These are phyloP conservation scores for Taphrina betulina DNA, from an alignment of 1,139 yeast genomes.

Conservation along the genomic window DNA sequence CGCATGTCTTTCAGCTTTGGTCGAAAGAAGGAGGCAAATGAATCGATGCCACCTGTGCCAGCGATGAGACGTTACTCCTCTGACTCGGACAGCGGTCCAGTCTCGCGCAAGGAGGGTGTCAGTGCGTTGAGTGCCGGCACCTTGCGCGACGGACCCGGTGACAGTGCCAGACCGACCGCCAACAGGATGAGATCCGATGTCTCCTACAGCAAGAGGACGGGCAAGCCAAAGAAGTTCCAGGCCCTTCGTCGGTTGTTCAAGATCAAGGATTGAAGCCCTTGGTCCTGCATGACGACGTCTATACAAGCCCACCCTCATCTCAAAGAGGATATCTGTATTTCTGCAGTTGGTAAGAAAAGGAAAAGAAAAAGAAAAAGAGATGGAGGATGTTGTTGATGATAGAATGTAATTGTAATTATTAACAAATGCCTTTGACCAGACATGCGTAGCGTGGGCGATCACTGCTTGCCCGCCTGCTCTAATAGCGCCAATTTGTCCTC, in stretches of 20 bases:
- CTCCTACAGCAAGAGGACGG: slow-evolving; percentile 10
- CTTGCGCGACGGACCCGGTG: slow-evolving; percentile 7
- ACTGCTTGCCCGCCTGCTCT: too few relatives aligned
- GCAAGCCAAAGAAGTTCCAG: slow-evolving; percentile 31
- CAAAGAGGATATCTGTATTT: too few relatives aligned
- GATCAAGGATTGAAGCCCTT: slow-evolving; percentile 3
- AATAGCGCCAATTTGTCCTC: slow-evolving; percentile 19
- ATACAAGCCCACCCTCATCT: too few relatives aligned
- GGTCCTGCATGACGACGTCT: not conserved
- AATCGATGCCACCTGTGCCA: slow-evolving; percentile 27
- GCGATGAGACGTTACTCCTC: slow-evolving; percentile 19
- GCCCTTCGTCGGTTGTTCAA: slow-evolving; percentile 21
- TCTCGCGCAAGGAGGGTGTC: not conserved
- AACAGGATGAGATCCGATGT: slow-evolving; percentile 1
- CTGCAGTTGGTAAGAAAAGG: too few relatives aligned
- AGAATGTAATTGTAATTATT: too few relatives aligned
- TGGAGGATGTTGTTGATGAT: not conserved
- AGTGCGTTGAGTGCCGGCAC: slow-evolving; percentile 27
- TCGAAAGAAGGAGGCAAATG: slow-evolving; percentile 6
- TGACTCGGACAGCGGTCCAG: slow-evolving; percentile 3
- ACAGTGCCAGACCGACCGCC: not conserved
- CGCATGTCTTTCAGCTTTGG: slow-evolving; percentile 31
- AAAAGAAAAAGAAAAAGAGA: too few relatives aligned
- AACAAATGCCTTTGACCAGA: too few relatives aligned
- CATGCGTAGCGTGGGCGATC: too few relatives aligned